Base-by-base conservation (phyloP, 331 rosid species). In the Acacia pycnantha region DNA sequence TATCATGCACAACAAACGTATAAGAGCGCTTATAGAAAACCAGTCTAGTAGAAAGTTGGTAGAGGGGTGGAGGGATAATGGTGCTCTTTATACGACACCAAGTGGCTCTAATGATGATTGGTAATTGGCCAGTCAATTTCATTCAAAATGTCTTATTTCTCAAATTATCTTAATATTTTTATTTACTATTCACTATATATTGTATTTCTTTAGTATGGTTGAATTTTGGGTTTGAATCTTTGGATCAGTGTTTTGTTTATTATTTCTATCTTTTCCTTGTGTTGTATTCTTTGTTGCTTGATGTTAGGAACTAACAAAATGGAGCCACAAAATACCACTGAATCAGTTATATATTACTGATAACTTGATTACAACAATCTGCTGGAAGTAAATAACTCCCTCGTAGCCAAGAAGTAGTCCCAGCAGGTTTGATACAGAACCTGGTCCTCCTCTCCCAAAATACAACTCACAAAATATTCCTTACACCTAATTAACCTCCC, bases 91-190 rank as follows among this genome's bases (percentile, higher is more conserved):
- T 87, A 84, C 90, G 11, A 95, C 99, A 11, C 98, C 97, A 24
- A 89, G 59, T 71, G 97, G 99, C 78, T 95, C 98, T 64, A 95
- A 95, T 70, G 98, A 95, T 78, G 99, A 95, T 86, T 95, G 99
- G 98, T 95, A 90, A 79, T 74, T 70, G 78, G 75, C 54, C 58
- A 67, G 53, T 56, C 46, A 62, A 73, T 43, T 29, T 82, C 67
- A 58, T 11, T 11, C 48, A 26, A 29, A 35, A 47, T 40, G 4
- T 4, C 54, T 74, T 53, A 22, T 79, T 77, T 77, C 31, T 77
- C 80, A 37, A 69, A 47, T 40, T 79, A 22, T 67, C 74, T 76
- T 70, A 27, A 22, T 43, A 35, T 54, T 8, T 24, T n/a, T n/a
- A n/a, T n/a, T 8, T 24, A 35, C 2, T 2, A 31, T 24, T 40